Base-by-base conservation (phyloP, 2,329 filamentous ascomycete species). In the Trichoderma brevicompactum region DNA sequence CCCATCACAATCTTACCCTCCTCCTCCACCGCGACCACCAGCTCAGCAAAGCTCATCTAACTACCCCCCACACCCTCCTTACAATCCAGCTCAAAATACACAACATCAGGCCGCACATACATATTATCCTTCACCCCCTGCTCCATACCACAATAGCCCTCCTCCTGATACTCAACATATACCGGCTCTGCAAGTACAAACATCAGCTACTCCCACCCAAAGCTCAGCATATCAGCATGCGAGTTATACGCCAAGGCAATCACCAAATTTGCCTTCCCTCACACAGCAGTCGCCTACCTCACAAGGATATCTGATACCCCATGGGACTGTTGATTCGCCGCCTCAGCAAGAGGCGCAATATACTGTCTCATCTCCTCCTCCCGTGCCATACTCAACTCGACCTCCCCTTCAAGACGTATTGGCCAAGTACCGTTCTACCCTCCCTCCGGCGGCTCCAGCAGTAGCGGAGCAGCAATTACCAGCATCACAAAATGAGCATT, bases 271-370 rank as follows among this genome's bases (percentile, higher is more conserved):
- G 1, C 4, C 44, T 17, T 0, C 3, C 2, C 8, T 7, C n/a
- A 12, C 32, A 7, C 19, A 19, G 43, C 44, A 34, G 4, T 44
- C 46, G 1, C 54, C 46, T n/a, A 10, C 19, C 13, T 19, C 28
- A 7, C n/a, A 10, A n/a, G 5, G 13, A 8, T 6, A 48, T 15
- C 10, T 19, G 6, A 8, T 17, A 8, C 8, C 36, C 17, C 2
- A 41, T 1, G 54, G 34, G 6, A n/a, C 28, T 13, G 32, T 46
- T 2, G 17, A 13, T 23, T 36, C 44, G 10, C 55, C 44, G 13
- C 19, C 40, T 44, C 60, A 53, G 9, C 54, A 65, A 17, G 53
- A 64, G n/a, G 17, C 44, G 17, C 32, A 41, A 50, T 46, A 65
- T 9, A 17, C 40, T 53, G 2, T 19, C 6, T 52, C 48, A 28